Evolutionary conservation across 345 rosid genomes (phyloP).

Genomic region (Eucalyptus virginea): DNA sequence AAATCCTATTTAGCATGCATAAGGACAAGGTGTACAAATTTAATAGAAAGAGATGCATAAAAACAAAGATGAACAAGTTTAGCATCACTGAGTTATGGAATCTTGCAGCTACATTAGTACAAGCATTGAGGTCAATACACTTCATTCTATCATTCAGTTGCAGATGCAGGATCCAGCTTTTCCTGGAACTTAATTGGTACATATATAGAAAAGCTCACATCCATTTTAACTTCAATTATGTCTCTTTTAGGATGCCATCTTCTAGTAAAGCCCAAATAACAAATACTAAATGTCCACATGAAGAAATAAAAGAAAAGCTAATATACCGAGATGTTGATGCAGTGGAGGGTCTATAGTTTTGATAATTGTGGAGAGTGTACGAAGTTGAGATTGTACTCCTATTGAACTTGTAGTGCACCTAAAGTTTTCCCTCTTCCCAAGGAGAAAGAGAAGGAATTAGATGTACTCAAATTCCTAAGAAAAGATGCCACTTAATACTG

Average conservation of each 20-base stretch:
- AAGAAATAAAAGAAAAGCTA: background rate
- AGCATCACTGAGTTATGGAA: background rate
- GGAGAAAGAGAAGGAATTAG: slow-evolving; percentile 1
- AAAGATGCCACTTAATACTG: background rate
- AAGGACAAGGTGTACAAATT: background rate
- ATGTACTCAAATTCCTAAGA: background rate
- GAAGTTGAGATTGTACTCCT: slow-evolving; percentile 88
- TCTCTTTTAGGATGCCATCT: background rate
- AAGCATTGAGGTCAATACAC: background rate
- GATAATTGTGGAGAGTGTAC: slow-evolving; percentile 74
- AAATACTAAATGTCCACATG: background rate
- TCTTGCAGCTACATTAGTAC: background rate
- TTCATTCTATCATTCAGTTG: background rate
- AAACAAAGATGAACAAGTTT: background rate
- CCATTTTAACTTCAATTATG: background rate
- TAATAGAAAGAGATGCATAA: background rate
- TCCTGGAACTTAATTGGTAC: background rate
- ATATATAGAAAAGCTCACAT: background rate
- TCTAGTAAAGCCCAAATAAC: background rate
- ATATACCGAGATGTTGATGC: slow-evolving; percentile 82
- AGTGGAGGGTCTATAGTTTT: slow-evolving; percentile 83
- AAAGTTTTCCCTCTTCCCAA: slow-evolving; percentile 79
- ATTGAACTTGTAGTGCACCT: slow-evolving; percentile 58
- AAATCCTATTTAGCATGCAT: background rate
- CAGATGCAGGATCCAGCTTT: background rate